Conservation (phyloP, 2,329 filamentous ascomycete species). For the Pseudogymnoascus sp. region DNA sequence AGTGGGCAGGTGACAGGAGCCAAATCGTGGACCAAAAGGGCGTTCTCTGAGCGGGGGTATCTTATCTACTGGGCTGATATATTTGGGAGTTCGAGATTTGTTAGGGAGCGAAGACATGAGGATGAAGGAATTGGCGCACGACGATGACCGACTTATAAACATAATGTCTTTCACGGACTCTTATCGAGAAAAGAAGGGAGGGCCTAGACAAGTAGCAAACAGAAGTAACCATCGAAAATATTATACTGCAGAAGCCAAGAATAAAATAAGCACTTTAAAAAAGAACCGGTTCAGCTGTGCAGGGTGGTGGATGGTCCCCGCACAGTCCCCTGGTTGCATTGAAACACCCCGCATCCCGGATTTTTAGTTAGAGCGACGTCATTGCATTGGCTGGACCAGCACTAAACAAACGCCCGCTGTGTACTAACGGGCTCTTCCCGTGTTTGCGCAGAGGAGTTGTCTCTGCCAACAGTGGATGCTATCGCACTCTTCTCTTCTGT, state of each 20-base stretch:
- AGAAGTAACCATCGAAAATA: conserved; percentile 1
- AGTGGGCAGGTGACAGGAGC: background rate
- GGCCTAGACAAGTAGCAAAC: background rate
- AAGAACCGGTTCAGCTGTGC: background rate
- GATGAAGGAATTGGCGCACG: conserved; percentile 1
- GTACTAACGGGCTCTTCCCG: background rate
- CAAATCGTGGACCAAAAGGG: background rate
- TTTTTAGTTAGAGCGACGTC: background rate
- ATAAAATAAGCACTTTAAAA: conserved; percentile 4
- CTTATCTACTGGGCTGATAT: background rate
- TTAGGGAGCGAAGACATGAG: conserved; percentile 1
- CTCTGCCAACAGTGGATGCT: background rate
- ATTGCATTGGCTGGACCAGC: background rate
- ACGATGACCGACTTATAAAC: conserved; percentile 6
- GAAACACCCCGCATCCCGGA: background rate
- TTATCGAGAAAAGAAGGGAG: background rate
- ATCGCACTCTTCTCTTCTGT: background rate
- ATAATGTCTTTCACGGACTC: conserved; percentile 1
- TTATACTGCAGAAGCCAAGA: conserved; percentile 3
- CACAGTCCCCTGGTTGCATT: background rate
- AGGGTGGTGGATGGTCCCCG: background rate
- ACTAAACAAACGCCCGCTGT: background rate
- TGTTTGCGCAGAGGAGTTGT: background rate
- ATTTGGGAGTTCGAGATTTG: conserved; percentile 4
- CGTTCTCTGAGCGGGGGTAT: conserved; percentile 2